Evolutionary conservation across 2,329 filamentous ascomycete species (phyloP).

Genomic region (Amylocarpus encephaloides): DNA sequence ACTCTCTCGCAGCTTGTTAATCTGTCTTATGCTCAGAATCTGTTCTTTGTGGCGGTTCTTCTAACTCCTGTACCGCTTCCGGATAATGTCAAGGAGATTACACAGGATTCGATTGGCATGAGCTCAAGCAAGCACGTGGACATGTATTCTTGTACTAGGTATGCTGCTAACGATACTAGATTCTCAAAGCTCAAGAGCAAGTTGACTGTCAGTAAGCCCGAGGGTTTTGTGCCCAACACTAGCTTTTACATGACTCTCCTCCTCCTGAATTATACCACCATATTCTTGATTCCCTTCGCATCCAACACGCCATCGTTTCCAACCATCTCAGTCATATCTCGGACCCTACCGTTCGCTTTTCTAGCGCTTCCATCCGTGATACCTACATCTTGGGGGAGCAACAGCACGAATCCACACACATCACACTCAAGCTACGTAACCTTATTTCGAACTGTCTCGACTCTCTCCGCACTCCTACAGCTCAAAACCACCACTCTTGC

Average conservation of each 20-base stretch:
- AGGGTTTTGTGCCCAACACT: slow-evolving; percentile 39
- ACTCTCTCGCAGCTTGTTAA: slow-evolving; percentile 52
- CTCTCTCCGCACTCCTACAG: slow-evolving; percentile 40
- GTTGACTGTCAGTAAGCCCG: slow-evolving; percentile 37
- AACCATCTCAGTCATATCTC: slow-evolving; percentile 29
- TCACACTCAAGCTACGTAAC: slow-evolving; percentile 38
- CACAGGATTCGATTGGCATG: slow-evolving; percentile 14
- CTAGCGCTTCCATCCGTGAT: slow-evolving; percentile 41
- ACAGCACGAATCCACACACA: slow-evolving; percentile 35
- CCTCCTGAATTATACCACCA: slow-evolving; percentile 32
- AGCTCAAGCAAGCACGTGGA: slow-evolving; percentile 18
- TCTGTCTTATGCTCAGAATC: slow-evolving; percentile 54
- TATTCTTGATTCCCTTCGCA: slow-evolving; percentile 36
- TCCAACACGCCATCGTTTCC: slow-evolving; percentile 38
- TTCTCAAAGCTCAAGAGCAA: slow-evolving; percentile 32
- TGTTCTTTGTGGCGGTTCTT: slow-evolving; percentile 55
- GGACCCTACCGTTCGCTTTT: slow-evolving; percentile 40
- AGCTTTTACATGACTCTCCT: slow-evolving; percentile 33
- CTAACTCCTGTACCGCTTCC: slow-evolving; percentile 46
- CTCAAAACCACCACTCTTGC: slow-evolving; percentile 38
- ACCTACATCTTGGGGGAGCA: slow-evolving; percentile 43
- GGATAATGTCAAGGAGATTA: slow-evolving; percentile 25
- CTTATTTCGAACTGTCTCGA: slow-evolving; percentile 43
- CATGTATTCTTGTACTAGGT: neutral
- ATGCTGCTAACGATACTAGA: slow-evolving; percentile 9